Conservation (phyloP, 257 asterid species). For the Ajuga chamaepitys region DNA sequence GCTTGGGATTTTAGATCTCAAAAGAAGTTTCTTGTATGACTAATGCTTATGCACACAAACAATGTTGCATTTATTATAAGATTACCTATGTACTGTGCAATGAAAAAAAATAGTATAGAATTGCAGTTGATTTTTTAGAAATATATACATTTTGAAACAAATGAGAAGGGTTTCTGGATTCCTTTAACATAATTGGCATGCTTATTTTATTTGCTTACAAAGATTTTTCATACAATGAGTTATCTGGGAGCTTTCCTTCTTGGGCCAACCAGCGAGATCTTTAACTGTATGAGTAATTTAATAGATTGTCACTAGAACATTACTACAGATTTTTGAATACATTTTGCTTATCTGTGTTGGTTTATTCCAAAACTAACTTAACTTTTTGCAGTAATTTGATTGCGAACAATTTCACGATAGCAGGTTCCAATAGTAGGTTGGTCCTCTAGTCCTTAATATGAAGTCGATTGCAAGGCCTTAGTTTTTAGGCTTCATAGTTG, state of each 20-base stretch:
- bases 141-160: neutral
- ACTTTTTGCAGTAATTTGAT: conserved; percentile 51
- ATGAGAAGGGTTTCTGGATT: neutral
- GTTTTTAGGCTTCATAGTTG: neutral
- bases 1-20: neutral
- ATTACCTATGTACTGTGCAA: neutral
- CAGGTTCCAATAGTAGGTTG: conserved; percentile 45
- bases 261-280: conserved; percentile 41
- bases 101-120: neutral
- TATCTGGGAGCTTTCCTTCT: conserved; percentile 74
- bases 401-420: conserved; percentile 59
- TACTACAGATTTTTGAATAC: neutral
- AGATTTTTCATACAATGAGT: conserved; percentile 64
- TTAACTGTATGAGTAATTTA: conserved; percentile 38
- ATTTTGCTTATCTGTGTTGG: neutral
- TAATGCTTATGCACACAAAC: neutral
- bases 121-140: neutral
- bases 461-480: neutral
- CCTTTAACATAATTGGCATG: neutral
- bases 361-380: neutral
- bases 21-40: neutral
- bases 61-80: neutral
- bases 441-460: neutral
- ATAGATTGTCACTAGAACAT: neutral
- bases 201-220: conserved; percentile 28